These are phyloP conservation scores for Phoenix roebelenii DNA, from an alignment of 176 grass and related monocot species.

Conservation along the genomic window DNA sequence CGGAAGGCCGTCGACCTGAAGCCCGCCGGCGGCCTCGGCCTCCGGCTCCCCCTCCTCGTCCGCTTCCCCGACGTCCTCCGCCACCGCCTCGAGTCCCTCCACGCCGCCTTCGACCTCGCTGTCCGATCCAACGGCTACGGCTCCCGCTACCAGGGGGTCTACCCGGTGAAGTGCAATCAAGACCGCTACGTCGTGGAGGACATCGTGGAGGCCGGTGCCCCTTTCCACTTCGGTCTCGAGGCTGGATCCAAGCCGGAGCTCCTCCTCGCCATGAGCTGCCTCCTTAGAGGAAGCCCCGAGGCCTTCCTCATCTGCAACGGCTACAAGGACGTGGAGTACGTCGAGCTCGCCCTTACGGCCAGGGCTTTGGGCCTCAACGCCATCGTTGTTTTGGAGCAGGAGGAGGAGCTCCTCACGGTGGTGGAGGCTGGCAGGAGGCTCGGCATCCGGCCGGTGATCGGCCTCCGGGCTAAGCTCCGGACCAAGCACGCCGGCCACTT, in stretches of 20 bases:
- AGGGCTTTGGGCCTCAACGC: background rate
- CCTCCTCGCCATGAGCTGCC: conserved; percentile 18
- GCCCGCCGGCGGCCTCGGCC: conserved; percentile 10
- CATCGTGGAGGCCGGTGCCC: conserved; percentile 9
- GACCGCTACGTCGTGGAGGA: conserved; percentile 18
- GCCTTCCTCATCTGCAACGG: conserved; percentile 17
- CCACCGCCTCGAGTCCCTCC: conserved; percentile 10
- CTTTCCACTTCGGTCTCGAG: conserved; percentile 19
- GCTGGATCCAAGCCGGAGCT: conserved; percentile 20
- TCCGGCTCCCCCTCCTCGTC: conserved; percentile 11
- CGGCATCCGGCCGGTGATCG: conserved; percentile 9
- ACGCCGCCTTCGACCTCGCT: conserved; percentile 11
- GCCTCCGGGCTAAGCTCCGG: conserved; percentile 14
- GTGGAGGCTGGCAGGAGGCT: conserved; percentile 5
- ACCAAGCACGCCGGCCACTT: conserved; percentile 21
- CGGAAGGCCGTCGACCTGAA: background rate
- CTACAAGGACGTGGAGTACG: conserved; percentile 21
- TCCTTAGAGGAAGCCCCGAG: conserved; percentile 4
- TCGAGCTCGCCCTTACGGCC: conserved; percentile 7
- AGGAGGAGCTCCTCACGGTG: conserved; percentile 13
- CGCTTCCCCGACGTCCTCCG: conserved; percentile 17
- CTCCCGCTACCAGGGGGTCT: conserved; percentile 11
- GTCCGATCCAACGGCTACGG: conserved; percentile 8
- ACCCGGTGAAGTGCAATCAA: conserved; percentile 20
- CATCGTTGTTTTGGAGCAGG: conserved; percentile 20